Base-by-base conservation (phyloP, 306 rosid species). In the Vicia faba region DNA sequence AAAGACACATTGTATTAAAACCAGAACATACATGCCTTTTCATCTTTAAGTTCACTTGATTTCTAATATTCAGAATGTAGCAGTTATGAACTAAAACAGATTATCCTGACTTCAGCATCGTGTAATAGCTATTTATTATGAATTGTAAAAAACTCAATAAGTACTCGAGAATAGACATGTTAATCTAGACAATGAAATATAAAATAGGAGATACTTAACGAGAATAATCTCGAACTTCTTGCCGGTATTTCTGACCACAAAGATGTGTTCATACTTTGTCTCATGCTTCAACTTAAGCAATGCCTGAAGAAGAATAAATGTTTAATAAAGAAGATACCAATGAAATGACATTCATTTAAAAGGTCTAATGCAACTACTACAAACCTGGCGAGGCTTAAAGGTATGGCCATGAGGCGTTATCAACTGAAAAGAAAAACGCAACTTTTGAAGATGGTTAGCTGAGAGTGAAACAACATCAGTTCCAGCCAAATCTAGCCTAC, bases 381-480 rank as follows among this genome's bases (percentile, higher is more conserved):
- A 76, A 78, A 90, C 99, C 95, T 90, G 99, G 62, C 88, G 96
- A 11, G 99, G 96, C 84, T 85, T 86, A 77, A 90, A 95, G 72
- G 54, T 72, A 56, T 75, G 80, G 35, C 95, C 97, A 33, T 28
- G 80, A 54, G 95, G 97, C 23, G 90, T 85, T 72, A 84, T 67
- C 82, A 95, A 79, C 68, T 81, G 86, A 72, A 95, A 90, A 71
- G 92, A 88, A 51, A 93, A 64, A 14, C 85, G 87, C 80, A 88
- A 70, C 81, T 90, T 93, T 79, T 90, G 99, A 68, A 90, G 88
- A 82, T 95, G 99, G 86, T 95, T 95, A 61, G 99, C 97, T 61
- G 96, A 84, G 76, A 90, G 73, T 38, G 84, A 85, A 45, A 90
- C 77, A 45, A 61, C 76, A 70, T 68, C 83, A 66, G 79, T 83